These are phyloP conservation scores for Hypomontagnella submonticulosa DNA, from an alignment of 495 filamentous ascomycete genomes.

Conservation along the genomic window DNA sequence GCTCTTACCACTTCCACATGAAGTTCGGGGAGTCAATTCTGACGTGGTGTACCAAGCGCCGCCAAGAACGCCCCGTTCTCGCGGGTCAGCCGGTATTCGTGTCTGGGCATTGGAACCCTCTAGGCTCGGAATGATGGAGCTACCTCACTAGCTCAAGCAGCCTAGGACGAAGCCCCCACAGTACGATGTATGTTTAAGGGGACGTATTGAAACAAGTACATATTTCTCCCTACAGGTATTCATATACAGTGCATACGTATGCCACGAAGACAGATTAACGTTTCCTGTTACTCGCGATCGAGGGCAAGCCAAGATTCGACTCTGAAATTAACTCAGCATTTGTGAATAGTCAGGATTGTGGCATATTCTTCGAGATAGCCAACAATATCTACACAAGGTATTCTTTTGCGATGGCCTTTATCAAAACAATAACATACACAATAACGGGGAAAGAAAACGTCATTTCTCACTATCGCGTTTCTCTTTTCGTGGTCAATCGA, in stretches of 20 bases:
- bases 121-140: conserved; percentile 33
- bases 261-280: conserved; percentile 3
- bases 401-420: too few relatives aligned
- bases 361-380: neutral
- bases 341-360: neutral
- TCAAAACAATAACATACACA: neutral
- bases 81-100: conserved; percentile 23
- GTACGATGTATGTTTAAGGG: conserved; percentile 1
- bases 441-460: neutral
- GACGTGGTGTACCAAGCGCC: conserved; percentile 30
- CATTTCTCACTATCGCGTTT: neutral
- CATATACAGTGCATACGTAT: conserved; percentile 10
- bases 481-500: too few relatives aligned
- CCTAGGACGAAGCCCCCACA: conserved; percentile 4
- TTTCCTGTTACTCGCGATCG: neutral
- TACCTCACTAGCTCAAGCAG: conserved; percentile 21
- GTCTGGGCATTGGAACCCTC: conserved; percentile 18
- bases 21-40: conserved; percentile 18
- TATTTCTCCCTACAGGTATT: neutral
- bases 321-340: neutral
- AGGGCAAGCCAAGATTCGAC: conserved; percentile 5
- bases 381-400: neutral
- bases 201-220: conserved; percentile 6
- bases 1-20: conserved; percentile 13
- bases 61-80: conserved; percentile 31